Conservation (phyloP, 1,284 basidiomycete species). For the Irpex rosettiformis region DNA sequence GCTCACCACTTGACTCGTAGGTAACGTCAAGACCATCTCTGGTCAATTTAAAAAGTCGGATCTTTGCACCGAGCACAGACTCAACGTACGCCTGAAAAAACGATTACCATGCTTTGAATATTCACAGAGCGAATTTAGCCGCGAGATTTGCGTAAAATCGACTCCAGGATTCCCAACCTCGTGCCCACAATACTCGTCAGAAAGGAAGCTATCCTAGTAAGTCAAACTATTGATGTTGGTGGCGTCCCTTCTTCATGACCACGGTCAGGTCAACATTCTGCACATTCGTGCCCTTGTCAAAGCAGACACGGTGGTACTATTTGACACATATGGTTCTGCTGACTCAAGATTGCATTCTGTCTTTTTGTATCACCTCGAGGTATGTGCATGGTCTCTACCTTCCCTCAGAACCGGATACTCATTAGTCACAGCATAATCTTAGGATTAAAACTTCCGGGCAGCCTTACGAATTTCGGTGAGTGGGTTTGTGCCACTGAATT, state of each 20-base stretch:
- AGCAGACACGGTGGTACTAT: slow-evolving; percentile 87
- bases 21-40: slow-evolving; percentile 86
- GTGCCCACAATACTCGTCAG: slow-evolving; percentile 93
- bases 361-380: slow-evolving; percentile 87
- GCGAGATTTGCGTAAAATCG: slow-evolving; percentile 95
- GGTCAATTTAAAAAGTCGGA: slow-evolving; percentile 90
- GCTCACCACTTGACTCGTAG: slow-evolving; percentile 37
- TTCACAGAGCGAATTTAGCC: slow-evolving; percentile 47
- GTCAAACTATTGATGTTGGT: slow-evolving; percentile 24
- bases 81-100: slow-evolving; percentile 59
- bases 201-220: slow-evolving; percentile 82
- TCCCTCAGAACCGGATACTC: slow-evolving; percentile 15
- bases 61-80: slow-evolving; percentile 82
- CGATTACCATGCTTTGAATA: not conserved
- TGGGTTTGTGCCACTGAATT: slow-evolving; percentile 3
- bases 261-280: slow-evolving; percentile 79
- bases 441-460: slow-evolving; percentile 62
- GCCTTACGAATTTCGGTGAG: slow-evolving; percentile 88
- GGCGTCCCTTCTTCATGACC: slow-evolving; percentile 7
- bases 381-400: slow-evolving; percentile 28
- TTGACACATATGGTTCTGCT: slow-evolving; percentile 85
- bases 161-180: slow-evolving; percentile 90
- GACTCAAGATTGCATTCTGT: slow-evolving; percentile 84
- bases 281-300: slow-evolving; percentile 95
- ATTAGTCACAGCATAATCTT: slow-evolving; percentile 67